Evolutionary conservation across 768 basidiomycete species (phyloP).

Genomic region (Podaxis rugospora): DNA sequence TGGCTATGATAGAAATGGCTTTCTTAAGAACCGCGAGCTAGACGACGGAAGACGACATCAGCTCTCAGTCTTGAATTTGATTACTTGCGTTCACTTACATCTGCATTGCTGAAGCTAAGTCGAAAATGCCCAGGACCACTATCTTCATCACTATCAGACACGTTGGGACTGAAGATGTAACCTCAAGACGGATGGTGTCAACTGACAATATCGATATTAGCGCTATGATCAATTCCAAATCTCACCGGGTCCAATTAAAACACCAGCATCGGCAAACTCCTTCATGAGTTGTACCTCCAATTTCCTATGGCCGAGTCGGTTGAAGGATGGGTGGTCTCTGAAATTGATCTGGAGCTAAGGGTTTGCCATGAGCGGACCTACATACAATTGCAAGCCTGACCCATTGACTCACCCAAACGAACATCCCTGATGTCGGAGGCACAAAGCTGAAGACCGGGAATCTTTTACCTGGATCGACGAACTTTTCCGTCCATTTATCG

Average conservation of each 20-base stretch:
- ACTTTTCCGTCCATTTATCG: conserved; percentile 14
- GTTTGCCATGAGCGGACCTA: not conserved
- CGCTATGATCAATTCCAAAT: not conserved
- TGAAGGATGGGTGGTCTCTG: conserved; percentile 44
- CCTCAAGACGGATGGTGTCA: conserved; percentile 18
- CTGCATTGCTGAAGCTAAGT: conserved; percentile 50
- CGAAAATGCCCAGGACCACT: conserved; percentile 47
- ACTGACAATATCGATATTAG: not conserved
- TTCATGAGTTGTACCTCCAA: conserved; percentile 59
- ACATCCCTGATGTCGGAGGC: conserved; percentile 83
- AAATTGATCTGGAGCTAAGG: conserved; percentile 60
- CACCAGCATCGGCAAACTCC: conserved; percentile 53
- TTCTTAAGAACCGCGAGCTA: conserved; percentile 40
- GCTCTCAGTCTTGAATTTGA: not conserved
- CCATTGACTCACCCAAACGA: conserved; percentile 51
- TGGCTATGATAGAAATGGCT: conserved; percentile 40
- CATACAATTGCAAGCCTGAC: not conserved
- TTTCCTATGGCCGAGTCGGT: conserved; percentile 30
- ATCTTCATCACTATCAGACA: conserved; percentile 23
- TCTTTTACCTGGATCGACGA: conserved; percentile 2
- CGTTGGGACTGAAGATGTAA: conserved; percentile 30
- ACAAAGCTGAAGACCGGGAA: conserved; percentile 58
- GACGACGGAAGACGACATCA: not conserved
- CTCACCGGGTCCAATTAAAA: conserved; percentile 63
- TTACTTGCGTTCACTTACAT: conserved; percentile 30